Base-by-base conservation (phyloP, 495 filamentous ascomycete genomes). In the Penicillium daleae region DNA sequence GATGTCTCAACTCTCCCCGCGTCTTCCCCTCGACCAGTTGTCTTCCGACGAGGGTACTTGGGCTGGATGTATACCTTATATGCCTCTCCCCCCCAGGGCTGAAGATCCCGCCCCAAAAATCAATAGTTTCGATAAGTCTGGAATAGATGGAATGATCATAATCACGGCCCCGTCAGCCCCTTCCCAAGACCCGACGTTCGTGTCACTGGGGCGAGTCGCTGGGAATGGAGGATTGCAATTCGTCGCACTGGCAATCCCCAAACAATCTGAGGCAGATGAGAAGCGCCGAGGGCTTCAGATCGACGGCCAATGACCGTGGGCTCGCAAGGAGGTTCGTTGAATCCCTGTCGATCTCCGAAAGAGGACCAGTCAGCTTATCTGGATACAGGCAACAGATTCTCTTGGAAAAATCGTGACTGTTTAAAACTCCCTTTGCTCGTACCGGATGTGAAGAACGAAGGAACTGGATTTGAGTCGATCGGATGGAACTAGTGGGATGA, bases 281-380 rank as follows among this genome's bases (percentile, higher is more conserved):
- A 73, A 69, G 71, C 71, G 71, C 71, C 62, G 66, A 62, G 44
- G 61, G 68, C 61, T 66, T 71, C 62, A 69, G 68, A 71, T 71
- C 63, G 56, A 37, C 64, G 33, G 32, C 71, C 66, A 71, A 71
- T 65, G 54, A 59, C 32, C 55, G 15, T n/a, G 37, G 29, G 52
- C 37, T 59, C 50, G 63, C 61, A 64, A 67, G 65, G 70, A 68
- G 61, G 53, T 51, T 35, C 62, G 60, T 59, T 48, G 60, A 62
- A 59, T 63, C 56, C 66, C 63, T 71, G 63, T 51, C 63, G 66
- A 69, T 66, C 66, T 32, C 31, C 22, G 46, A 24, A 19, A 39
- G 48, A 56, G 46, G 24, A 24, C 39, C 19, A 50, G 24, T 8
- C 12, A 26, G 24, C 9, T 26, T 24, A 27, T 46, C 22, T n/a